Base-by-base conservation (phyloP, 2,329 filamentous ascomycete genomes). In the Penicillium sp. region DNA sequence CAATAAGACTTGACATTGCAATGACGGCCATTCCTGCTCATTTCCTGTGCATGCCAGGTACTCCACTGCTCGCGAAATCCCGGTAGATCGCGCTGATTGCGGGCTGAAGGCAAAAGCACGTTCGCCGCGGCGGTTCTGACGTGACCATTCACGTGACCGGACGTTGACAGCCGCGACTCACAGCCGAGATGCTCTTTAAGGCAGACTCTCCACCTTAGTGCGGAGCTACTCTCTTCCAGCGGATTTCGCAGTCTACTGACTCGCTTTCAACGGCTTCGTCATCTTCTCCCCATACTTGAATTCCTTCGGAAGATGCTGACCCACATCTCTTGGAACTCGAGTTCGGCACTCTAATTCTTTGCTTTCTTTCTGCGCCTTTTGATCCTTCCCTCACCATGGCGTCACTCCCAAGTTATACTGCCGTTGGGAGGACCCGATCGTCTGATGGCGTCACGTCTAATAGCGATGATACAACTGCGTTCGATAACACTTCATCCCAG, bases 401-500 rank as follows among this genome's bases (percentile, higher is more conserved):
- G 10, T 75, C 74, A 27, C 58, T 73, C 44, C 67, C 71, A 21
- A 67, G 65, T 57, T 71, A 67, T 54, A 66, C 72, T 37, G 55
- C 68, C 43, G 55, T 67, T 43, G 63, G 66, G 55, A 66, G 70
- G 61, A 58, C 63, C 49, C 63, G 65, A 52, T 61, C 67, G 16
- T 66, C 73, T 56, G 63, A 60, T 48, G 50, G 63, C 52, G 59
- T 60, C 44, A 48, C 52, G 55, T 26, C 65, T 24, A 49, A 62
- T 27, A 55, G 60, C 45, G 60, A 65, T 24, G 64, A 57, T 39
- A 55, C 48, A 24, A 55, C 51, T 33, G 44, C 44, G 22, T 16
- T 59, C 1, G 57, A 59, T 11, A 41, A 29, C n/a, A 29, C 54
- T 24, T 50, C 61, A 7, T 49, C 61, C 24, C 58, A 56, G 5